A percentile compares a stretch with the other conserved stretches of the same genome.
These are phyloP conservation scores for Chytridium lagenaria DNA, from an alignment of 371 early-diverging fungal genomes.

Conservation along the genomic window DNA sequence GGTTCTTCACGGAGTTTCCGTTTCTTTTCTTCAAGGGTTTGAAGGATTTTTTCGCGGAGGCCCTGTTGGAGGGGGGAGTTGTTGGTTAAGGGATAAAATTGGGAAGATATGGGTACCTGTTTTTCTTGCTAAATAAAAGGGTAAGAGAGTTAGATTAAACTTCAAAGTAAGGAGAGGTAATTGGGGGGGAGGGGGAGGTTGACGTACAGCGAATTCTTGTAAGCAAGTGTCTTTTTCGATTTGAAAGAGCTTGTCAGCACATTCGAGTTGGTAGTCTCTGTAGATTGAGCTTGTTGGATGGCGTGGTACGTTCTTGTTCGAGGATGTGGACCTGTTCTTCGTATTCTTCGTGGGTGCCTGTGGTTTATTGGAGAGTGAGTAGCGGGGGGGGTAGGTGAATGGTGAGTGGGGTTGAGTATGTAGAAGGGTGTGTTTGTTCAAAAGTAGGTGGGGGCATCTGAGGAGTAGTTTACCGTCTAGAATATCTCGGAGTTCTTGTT, in stretches of 20 bases:
- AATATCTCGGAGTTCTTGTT: constrained; percentile 39
- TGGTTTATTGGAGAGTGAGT: not conserved
- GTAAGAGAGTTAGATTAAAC: not conserved
- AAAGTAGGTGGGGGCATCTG: not conserved
- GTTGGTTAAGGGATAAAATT: constrained; percentile 3
- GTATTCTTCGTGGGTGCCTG: constrained; percentile 74
- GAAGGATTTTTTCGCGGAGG: constrained; percentile 74
- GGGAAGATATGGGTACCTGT: not conserved
- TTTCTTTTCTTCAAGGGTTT: constrained; percentile 75
- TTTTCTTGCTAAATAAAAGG: not conserved
- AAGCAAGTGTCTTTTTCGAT: constrained; percentile 43
- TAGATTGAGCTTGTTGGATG: constrained; percentile 64
- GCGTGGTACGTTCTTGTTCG: constrained; percentile 61
- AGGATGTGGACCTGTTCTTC: constrained; percentile 67
- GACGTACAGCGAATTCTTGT: constrained; percentile 46
- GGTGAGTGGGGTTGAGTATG: not conserved
- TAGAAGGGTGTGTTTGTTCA: not conserved
- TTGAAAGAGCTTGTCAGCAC: constrained; percentile 59
- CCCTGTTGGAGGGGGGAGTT: constrained; percentile 49
- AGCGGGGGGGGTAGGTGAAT: too few species aligned
- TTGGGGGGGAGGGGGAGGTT: not conserved
- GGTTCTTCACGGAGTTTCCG: constrained; percentile 80
- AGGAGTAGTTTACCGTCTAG: constrained; percentile 29
- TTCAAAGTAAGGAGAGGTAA: not conserved
- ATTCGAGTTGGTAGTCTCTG: constrained; percentile 71